These are phyloP conservation scores for Candida maesae DNA, from an alignment of 805 yeast genomes.

Conservation along the genomic window DNA sequence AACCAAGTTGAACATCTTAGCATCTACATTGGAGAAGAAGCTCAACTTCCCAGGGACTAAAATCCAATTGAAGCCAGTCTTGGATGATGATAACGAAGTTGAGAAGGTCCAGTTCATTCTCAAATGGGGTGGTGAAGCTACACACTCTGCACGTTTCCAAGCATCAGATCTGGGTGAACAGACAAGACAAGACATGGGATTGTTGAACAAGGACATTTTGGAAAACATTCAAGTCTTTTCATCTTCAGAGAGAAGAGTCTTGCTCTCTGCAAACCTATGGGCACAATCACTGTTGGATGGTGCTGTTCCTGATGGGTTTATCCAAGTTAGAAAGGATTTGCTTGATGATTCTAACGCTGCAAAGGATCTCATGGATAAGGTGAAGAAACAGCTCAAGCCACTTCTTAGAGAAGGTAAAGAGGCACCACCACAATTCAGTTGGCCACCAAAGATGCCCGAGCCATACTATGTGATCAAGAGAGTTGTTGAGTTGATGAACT, in stretches of 20 bases:
- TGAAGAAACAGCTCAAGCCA: slow-evolving; percentile 93
- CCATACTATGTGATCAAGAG: slow-evolving; percentile 92
- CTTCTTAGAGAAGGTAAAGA: slow-evolving; percentile 91
- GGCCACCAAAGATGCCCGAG: slow-evolving; percentile 99
- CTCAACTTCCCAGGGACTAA: slow-evolving; percentile 93
- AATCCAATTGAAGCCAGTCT: slow-evolving; percentile 88
- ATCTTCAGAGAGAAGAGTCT: slow-evolving; percentile 91
- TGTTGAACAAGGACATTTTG: slow-evolving; percentile 79
- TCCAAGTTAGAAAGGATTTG: slow-evolving; percentile 82
- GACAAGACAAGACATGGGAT: slow-evolving; percentile 83
- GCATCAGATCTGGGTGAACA: slow-evolving; percentile 96
- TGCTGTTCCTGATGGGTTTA: slow-evolving; percentile 69
- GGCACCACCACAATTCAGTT: slow-evolving; percentile 95
- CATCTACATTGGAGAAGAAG: slow-evolving; percentile 84
- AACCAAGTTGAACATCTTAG: slow-evolving; percentile 68
- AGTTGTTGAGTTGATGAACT: slow-evolving; percentile 93
- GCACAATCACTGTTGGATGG: slow-evolving; percentile 63
- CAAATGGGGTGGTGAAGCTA: slow-evolving; percentile 99
- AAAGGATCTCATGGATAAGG: slow-evolving; percentile 95
- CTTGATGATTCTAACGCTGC: slow-evolving; percentile 98
- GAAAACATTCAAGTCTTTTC: slow-evolving; percentile 85
- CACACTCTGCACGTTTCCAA: slow-evolving; percentile 94
- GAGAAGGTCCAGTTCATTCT: slow-evolving; percentile 94
- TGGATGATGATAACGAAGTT: slow-evolving; percentile 63
- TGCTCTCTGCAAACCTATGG: slow-evolving; percentile 87